A percentile compares a stretch with the other conserved stretches of the same genome.
Conservation (phyloP, 805 yeast species). For the Nakazawaea siamensis region DNA sequence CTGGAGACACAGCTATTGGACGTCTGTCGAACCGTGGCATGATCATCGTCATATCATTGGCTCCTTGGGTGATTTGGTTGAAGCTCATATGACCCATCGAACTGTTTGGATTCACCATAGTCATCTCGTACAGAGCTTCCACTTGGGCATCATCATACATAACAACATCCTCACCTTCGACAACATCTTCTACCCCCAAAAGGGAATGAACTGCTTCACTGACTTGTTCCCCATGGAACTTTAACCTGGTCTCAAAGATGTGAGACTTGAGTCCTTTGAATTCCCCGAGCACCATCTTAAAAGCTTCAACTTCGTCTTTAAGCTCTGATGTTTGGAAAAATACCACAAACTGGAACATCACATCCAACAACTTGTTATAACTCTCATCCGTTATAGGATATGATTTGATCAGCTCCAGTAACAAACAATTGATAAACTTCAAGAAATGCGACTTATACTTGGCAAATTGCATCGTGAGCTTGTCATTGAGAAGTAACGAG, state of each 20-base stretch:
- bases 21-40: slow-evolving; percentile 14
- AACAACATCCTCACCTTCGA: slow-evolving; percentile 17
- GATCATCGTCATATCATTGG: slow-evolving; percentile 20
- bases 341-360: slow-evolving; percentile 25
- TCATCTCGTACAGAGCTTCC: slow-evolving; percentile 5
- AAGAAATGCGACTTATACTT: slow-evolving; percentile 24
- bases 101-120: slow-evolving; percentile 4
- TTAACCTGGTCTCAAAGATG: slow-evolving; percentile 1
- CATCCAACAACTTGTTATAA: slow-evolving; percentile 19
- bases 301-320: slow-evolving; percentile 11
- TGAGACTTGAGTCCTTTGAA: slow-evolving; percentile 1
- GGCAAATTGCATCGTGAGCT: slow-evolving; percentile 29
- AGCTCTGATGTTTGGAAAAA: slow-evolving; percentile 26
- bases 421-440: slow-evolving; percentile 20
- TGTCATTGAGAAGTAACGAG: slow-evolving; percentile 24
- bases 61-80: slow-evolving; percentile 14
- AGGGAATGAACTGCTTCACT: slow-evolving; percentile 14
- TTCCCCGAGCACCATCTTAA: background rate
- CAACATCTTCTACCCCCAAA: slow-evolving; percentile 13
- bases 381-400: slow-evolving; percentile 27
- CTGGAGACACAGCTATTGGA: slow-evolving; percentile 7
- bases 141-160: slow-evolving; percentile 9
- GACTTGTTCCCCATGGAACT: slow-evolving; percentile 1
- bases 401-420: slow-evolving; percentile 18
- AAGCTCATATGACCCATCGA: background rate